phyloP scores from a whole-genome alignment of 2,329 filamentous ascomycete species.

The Grosmannia clavigera region DNA sequence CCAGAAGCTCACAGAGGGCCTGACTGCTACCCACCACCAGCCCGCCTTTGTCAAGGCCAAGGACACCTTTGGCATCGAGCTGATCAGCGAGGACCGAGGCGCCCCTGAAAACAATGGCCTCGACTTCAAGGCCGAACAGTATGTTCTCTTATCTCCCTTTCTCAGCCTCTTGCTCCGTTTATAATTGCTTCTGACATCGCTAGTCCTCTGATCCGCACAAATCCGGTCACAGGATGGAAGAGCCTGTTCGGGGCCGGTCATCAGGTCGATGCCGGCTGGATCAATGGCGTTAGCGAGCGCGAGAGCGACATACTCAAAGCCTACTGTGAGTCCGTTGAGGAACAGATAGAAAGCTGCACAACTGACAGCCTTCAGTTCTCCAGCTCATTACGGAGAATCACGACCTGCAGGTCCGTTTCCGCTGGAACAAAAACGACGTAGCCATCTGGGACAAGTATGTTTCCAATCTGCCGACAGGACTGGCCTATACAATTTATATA shows the following conservation, averaged over 20 bases:
- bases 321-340: slow-evolving; percentile 9
- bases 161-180: slow-evolving; percentile 4
- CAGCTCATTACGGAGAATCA: slow-evolving; percentile 19
- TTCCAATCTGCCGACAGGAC: not conserved
- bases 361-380: slow-evolving; percentile 8
- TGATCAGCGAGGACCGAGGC: slow-evolving; percentile 18
- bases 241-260: slow-evolving; percentile 20
- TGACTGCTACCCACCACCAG: slow-evolving; percentile 20
- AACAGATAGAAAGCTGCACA: not conserved
- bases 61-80: slow-evolving; percentile 23
- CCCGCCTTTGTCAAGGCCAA: slow-evolving; percentile 19
- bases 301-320: slow-evolving; percentile 18
- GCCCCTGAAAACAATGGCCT: slow-evolving; percentile 17
- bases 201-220: slow-evolving; percentile 16
- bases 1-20: slow-evolving; percentile 16
- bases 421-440: slow-evolving; percentile 19
- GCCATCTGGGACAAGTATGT: slow-evolving; percentile 19
- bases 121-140: slow-evolving; percentile 20
- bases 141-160: slow-evolving; percentile 10
- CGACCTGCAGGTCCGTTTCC: slow-evolving; percentile 20
- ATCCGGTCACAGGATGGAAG: slow-evolving; percentile 22
- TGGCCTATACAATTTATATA: not conserved
- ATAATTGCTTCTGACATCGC: not conserved
- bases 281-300: slow-evolving; percentile 21
- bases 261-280: slow-evolving; percentile 17